These are phyloP conservation scores for Puccinia novopanici DNA, from an alignment of 1,284 basidiomycete genomes.

Conservation along the genomic window DNA sequence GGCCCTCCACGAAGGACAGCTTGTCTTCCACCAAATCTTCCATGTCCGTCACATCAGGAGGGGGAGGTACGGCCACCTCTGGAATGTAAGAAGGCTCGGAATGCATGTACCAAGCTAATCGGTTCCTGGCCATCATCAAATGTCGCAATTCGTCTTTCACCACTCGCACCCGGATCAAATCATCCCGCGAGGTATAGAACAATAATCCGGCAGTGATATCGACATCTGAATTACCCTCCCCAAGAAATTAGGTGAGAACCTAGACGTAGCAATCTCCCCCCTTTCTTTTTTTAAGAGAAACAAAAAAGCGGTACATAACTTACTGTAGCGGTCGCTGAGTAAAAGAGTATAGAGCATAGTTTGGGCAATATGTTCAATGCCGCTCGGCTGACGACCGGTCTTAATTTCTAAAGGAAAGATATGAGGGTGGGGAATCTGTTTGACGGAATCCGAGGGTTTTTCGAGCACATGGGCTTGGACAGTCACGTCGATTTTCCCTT, in stretches of 20 bases:
- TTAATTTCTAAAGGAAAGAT: slow-evolving; percentile 87
- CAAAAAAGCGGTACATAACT: background rate
- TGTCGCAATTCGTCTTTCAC: slow-evolving; percentile 80
- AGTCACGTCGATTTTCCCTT: slow-evolving; percentile 92
- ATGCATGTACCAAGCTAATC: slow-evolving; percentile 74
- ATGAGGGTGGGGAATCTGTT: background rate
- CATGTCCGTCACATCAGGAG: too few species aligned
- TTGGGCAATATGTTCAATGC: slow-evolving; percentile 92
- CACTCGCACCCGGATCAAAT: slow-evolving; percentile 77
- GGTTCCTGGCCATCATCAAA: slow-evolving; percentile 78
- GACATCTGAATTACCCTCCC: too few species aligned
- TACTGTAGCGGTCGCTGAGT: slow-evolving; percentile 81
- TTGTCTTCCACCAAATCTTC: too few species aligned
- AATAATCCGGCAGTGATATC: slow-evolving; percentile 73
- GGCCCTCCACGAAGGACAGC: too few species aligned
- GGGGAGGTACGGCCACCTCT: background rate
- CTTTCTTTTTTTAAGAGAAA: background rate
- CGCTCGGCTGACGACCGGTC: slow-evolving; percentile 75
- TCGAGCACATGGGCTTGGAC: slow-evolving; percentile 70
- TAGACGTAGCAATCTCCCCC: too few species aligned
- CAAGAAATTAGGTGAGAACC: background rate
- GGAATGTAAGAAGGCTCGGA: slow-evolving; percentile 15
- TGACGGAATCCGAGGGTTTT: slow-evolving; percentile 54
- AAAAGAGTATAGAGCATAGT: slow-evolving; percentile 96
- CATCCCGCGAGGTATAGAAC: slow-evolving; percentile 89